Evolutionary conservation across 1,139 yeast species (phyloP).

Genomic region (Pneumocystis jirovecii): DNA sequence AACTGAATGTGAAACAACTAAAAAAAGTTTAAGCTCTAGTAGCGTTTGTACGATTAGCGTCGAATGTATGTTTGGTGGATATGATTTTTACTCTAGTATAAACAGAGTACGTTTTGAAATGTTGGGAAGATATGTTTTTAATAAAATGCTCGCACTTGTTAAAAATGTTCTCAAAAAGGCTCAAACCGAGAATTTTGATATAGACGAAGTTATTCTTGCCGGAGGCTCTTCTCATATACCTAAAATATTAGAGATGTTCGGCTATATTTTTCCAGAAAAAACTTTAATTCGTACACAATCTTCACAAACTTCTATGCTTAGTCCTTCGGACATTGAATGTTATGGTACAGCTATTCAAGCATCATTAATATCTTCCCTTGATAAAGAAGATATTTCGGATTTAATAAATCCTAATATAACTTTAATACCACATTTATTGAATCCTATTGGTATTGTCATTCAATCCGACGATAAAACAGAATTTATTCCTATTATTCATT

Average conservation of each 20-base stretch:
- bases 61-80: conserved; percentile 87
- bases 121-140: conserved; percentile 62
- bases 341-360: conserved; percentile 98
- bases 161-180: conserved; percentile 69
- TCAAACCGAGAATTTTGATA: conserved; percentile 65
- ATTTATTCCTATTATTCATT: conserved; percentile 58
- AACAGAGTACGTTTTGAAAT: conserved; percentile 91
- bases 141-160: conserved; percentile 62
- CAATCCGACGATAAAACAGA: conserved; percentile 37
- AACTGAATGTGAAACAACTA: conserved; percentile 70
- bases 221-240: conserved; percentile 95
- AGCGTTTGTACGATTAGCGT: conserved; percentile 81
- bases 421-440: conserved; percentile 73
- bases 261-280: conserved; percentile 63
- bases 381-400: conserved; percentile 72
- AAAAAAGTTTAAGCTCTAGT: conserved; percentile 85
- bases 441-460: conserved; percentile 74
- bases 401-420: conserved; percentile 74
- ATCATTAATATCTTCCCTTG: conserved; percentile 66
- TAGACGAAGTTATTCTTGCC: conserved; percentile 78
- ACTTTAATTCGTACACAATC: conserved; percentile 69
- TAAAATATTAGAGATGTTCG: conserved; percentile 66
- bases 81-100: conserved; percentile 80
- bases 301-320: conserved; percentile 55
- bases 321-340: conserved; percentile 80